These are phyloP conservation scores for Lycium ferocissimum DNA, from an alignment of 257 asterid species.

Conservation along the genomic window DNA sequence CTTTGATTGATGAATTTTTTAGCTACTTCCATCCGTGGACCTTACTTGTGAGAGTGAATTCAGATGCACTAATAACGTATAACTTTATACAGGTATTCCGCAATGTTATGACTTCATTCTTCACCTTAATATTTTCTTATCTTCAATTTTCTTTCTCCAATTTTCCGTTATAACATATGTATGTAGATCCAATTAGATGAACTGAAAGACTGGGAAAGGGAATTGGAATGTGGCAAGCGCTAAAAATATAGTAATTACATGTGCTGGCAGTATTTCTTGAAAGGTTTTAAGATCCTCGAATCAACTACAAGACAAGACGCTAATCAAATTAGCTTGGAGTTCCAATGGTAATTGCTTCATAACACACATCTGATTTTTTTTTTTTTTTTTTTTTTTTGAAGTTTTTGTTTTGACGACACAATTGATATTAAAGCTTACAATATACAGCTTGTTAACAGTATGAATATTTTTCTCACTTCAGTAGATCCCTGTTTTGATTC, in stretches of 20 bases:
- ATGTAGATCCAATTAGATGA: not conserved
- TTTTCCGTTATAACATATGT: not conserved
- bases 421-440: too few species aligned
- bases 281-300: not conserved
- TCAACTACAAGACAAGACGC: not conserved
- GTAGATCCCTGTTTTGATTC: not conserved
- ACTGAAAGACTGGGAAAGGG: not conserved
- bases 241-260: not conserved
- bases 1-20: too few species aligned
- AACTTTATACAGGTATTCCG: not conserved
- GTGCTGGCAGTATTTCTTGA: not conserved
- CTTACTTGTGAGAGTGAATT: not conserved
- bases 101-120: not conserved
- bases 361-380: too few species aligned
- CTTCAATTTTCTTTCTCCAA: not conserved
- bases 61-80: not conserved
- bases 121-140: not conserved
- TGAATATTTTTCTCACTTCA: too few species aligned
- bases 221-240: not conserved
- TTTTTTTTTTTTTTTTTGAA: too few species aligned
- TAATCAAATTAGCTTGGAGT: too few species aligned
- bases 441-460: too few species aligned
- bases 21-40: not conserved
- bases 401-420: too few species aligned
- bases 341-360: too few species aligned